Base-by-base conservation (phyloP, 108 stramenopile species). In the Hondaea fermentalgiana region DNA sequence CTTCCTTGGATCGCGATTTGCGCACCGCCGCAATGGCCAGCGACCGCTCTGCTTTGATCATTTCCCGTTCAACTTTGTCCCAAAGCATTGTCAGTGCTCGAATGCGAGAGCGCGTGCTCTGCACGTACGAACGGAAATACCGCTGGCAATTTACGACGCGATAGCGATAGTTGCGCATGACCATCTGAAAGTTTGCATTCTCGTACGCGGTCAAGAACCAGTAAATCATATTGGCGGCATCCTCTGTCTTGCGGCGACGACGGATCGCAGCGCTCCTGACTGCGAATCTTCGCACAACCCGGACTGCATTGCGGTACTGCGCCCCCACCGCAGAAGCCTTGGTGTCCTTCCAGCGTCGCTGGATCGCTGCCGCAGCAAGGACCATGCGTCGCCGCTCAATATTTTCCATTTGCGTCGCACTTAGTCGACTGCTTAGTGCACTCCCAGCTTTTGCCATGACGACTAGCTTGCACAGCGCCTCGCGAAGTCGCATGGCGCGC, bases 341-440 rank as follows among this genome's bases (percentile, higher is more conserved):
- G n/a, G 76, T 83, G 45, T 47, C n/a, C 76, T 83, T 83, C 76
- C 76, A 83, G 49, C 76, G 76, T 47, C 76, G 45, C 76, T 83
- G 76, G 49, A 83, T 83, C 12, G 49, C 28, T 6, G 76, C 76
- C 0, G 76, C 76, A 14, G 76, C 45, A 6, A 53, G 49, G 17
- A 47, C 16, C 51, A 53, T 83, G 25, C 51, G 76, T 6, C 76
- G 45, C 51, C 76, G 19, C 76, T 83, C 76, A 6, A 3, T 17
- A 3, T 53, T 83, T 0, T 35, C 16, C 16, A 45, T 45, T 12
- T 83, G 49, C 0, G 49, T 23, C n/a, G 45, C 23, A 6, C 6
- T 12, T 6, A 83, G 51, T 17, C 51, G n/a, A 6, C 0, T 17
- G n/a, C 51, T 53, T 12, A 83, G 19, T 35, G 19, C 49, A 8